Evolutionary conservation across 176 grass and related monocot genomes (phyloP), one percentile per base, ranked within the genome.

Genomic region (Themeda triandra): DNA sequence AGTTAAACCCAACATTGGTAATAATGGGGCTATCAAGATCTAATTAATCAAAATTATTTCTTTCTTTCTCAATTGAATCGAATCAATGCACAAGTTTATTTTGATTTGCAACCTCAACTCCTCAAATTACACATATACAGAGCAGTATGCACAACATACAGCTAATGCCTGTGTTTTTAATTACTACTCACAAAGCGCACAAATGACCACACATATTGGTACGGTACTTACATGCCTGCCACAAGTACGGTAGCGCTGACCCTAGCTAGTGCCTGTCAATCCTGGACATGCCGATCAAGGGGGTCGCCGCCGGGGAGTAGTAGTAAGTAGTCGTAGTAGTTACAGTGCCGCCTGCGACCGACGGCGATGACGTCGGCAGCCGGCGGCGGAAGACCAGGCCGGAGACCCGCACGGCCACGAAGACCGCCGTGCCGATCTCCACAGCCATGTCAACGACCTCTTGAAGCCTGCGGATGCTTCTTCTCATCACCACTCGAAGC

Each of bases 391-490:
- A 76, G 63, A 59, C 63, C 29, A 88, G 60, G 82, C 90, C 82
- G 56, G 92, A 92, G 75, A 94, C 82, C 29, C 85, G 78, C 19
- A 89, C 70, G 0, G 74, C 63, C 14, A 85, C 66, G 44, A 78
- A 44, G 39, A 92, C 44, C 35, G 90, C 54, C 54, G 85, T 80
- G 69, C 86, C 73, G 69, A 92, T 56, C 44, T 90, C 90, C 65
- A 67, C 5, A 0, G 75, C 79, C 79, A 86, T 86, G 62, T 35
- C 83, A 33, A 86, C 21, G 44, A 80, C 71, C 24, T 92, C 92
- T 14, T 78, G 82, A 29, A 94, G 60, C 39, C 85, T 79, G 87
- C 82, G 81, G 87, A 94, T 81, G 92, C 85, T 78, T 83, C 91
- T 81, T 32, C 92, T 85, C 87, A 94, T 73, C 78, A 86, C 37